Percentiles rank a stretch among this genome's conserved stretches.
These are phyloP conservation scores for Pichia insulana DNA, from an alignment of 805 yeast genomes.

Conservation along the genomic window DNA sequence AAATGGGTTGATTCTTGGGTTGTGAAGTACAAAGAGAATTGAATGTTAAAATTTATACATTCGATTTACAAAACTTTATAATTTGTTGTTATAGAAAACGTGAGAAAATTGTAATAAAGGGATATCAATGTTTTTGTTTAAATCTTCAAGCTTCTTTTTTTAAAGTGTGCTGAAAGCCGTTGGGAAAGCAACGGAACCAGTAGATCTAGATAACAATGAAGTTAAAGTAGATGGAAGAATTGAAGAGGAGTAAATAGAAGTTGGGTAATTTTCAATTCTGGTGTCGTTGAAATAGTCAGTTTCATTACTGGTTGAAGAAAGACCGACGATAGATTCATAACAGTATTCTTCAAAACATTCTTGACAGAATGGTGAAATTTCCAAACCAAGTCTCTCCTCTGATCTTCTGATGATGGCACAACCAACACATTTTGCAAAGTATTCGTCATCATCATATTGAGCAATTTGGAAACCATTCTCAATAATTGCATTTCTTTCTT, in stretches of 20 bases:
- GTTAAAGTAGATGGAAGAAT: slow-evolving; percentile 11
- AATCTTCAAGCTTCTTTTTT: not conserved
- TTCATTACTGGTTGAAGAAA: not conserved
- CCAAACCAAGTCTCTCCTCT: slow-evolving; percentile 51
- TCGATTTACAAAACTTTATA: too few relatives aligned
- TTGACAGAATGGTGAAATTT: slow-evolving; percentile 48
- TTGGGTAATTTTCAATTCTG: slow-evolving; percentile 10
- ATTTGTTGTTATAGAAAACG: too few relatives aligned
- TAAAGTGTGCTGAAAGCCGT: not conserved
- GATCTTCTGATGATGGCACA: slow-evolving; percentile 77
- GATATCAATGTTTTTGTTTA: not conserved
- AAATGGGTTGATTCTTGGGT: slow-evolving; percentile 53
- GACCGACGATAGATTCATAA: slow-evolving; percentile 22
- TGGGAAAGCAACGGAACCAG: slow-evolving; percentile 5
- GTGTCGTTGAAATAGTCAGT: slow-evolving; percentile 2
- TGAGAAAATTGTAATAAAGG: not conserved
- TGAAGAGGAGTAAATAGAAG: slow-evolving; percentile 11
- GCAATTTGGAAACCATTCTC: slow-evolving; percentile 64
- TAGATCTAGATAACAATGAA: slow-evolving; percentile 7
- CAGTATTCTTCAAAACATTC: slow-evolving; percentile 64
- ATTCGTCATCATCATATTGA: slow-evolving; percentile 46
- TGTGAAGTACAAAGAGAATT: slow-evolving; percentile 30
- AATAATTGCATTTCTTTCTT: slow-evolving; percentile 50
- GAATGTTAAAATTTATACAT: not conserved
- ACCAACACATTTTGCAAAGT: slow-evolving; percentile 67